Base-by-base conservation (phyloP, 106 monocot genomes). In the Dioscorea dumetorum region DNA sequence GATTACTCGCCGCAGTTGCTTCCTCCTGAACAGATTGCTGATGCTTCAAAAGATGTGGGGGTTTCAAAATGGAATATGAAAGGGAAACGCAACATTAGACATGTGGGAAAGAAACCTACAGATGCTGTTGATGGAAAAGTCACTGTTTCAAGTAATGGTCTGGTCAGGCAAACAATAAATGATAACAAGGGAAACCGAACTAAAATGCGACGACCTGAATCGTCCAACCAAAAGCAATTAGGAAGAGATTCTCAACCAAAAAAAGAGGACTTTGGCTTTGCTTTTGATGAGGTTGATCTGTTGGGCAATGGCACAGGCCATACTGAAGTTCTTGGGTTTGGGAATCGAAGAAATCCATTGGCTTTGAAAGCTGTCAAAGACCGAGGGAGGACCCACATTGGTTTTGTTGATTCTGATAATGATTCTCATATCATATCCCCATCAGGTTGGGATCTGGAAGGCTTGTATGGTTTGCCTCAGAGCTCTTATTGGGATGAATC, bases 11-110 rank as follows among this genome's bases (percentile, higher is more conserved):
- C 72, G 1, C 62, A 61, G n/a, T 50, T 51, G 22, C 57, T 58
- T 66, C 10, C 60, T 24, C 50, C 62, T 63, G 75, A 74, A 24
- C 71, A 71, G 17, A 22, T 49, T 69, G 78, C 24, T 15, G 72
- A 75, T 67, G 75, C 24, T 59, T 74, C 75, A 53, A 61, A 73
- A 58, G 81, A 81, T 15, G 22, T 34, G 11, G 78, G 84, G 28
- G 83, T 90, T 58, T 90, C 87, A 48, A 87, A 80, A 68, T 94
- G 94, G 94, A 76, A 85, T 61, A 74, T 90, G 78, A 94, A 94
- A 75, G 87, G 94, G 16, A 94, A 90, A 63, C 84, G 94, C 60
- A 94, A 94, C 60, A 81, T 62, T 20, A 77, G 92, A 22, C 84
- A 79, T 73, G 24, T 79, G 50, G 19, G 74, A 2, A 97, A 82